Evolutionary conservation across 2,329 filamentous ascomycete species (phyloP).

Genomic region (Neurospora crassa): DNA sequence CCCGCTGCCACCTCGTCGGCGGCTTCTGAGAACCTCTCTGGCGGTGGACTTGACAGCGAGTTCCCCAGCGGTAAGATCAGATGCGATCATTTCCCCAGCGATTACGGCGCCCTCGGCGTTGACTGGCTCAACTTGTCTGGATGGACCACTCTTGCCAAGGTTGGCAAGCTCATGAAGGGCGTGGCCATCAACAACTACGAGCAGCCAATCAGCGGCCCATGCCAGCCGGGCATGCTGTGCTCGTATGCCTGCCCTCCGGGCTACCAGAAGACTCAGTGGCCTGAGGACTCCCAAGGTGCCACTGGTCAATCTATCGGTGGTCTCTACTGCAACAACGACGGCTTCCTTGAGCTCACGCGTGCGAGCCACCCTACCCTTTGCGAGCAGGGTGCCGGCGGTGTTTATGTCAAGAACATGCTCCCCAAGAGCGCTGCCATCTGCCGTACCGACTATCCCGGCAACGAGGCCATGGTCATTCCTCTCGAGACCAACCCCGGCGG

Average conservation of each 20-base stretch:
- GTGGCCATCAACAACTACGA: constrained; percentile 56
- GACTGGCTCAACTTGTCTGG: constrained; percentile 61
- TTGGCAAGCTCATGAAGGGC: constrained; percentile 38
- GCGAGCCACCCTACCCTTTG: constrained; percentile 60
- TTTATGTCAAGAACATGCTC: constrained; percentile 70
- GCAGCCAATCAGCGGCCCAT: constrained; percentile 52
- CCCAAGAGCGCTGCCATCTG: constrained; percentile 61
- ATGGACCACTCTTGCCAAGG: constrained; percentile 70
- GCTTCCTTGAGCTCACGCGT: constrained; percentile 72
- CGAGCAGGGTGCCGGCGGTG: constrained; percentile 57
- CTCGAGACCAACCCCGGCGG: constrained; percentile 51
- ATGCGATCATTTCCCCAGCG: constrained; percentile 66
- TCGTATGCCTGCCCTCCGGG: constrained; percentile 89
- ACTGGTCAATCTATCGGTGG: constrained; percentile 84
- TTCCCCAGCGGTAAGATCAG: constrained; percentile 69
- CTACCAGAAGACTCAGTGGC: constrained; percentile 91
- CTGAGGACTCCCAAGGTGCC: constrained; percentile 58
- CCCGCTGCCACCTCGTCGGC: constrained; percentile 18
- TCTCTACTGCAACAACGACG: constrained; percentile 63
- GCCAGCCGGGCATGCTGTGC: constrained; percentile 61
- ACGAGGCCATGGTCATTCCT: constrained; percentile 79
- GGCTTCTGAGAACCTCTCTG: constrained; percentile 11
- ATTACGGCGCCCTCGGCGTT: constrained; percentile 68
- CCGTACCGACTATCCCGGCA: constrained; percentile 94
- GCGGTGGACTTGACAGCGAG: constrained; percentile 48